Conservation (phyloP, 768 basidiomycete species). For the Saitozyma sp. region DNA sequence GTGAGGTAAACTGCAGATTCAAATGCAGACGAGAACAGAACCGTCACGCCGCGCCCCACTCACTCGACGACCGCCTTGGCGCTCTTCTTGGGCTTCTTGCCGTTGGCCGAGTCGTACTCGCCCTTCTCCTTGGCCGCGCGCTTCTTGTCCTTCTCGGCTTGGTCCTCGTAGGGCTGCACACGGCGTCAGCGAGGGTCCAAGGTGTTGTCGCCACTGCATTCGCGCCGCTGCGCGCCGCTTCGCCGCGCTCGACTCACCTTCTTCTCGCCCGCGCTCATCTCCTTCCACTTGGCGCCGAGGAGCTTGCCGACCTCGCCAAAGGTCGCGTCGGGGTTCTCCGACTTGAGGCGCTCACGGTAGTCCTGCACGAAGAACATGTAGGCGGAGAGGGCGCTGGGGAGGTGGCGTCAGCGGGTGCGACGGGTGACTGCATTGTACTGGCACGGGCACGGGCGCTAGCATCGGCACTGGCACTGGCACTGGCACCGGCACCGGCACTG, state of each 20-base stretch:
- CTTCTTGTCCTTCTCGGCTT: constrained; percentile 81
- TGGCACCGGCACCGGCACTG: too few relatives aligned
- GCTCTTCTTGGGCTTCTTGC: constrained; percentile 12
- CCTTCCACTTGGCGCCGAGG: constrained; percentile 96
- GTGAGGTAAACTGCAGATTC: too few relatives aligned
- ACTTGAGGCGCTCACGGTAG: constrained; percentile 91
- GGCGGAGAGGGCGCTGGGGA: constrained; percentile 73
- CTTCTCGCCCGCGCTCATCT: constrained; percentile 85
- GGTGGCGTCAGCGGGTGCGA: constrained; percentile 3
- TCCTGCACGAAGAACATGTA: constrained; percentile 99
- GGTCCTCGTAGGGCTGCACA: constrained; percentile 77
- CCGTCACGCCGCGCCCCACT: too few relatives aligned
- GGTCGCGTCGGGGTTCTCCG: constrained; percentile 89
- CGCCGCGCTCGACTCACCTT: constrained; percentile 61
- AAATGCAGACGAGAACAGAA: too few relatives aligned
- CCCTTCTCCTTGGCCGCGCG: constrained; percentile 74
- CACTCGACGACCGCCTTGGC: constrained; percentile 28
- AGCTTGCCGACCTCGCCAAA: constrained; percentile 93
- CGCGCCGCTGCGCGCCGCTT: background rate
- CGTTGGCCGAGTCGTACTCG: constrained; percentile 44
- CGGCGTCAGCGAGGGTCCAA: too few relatives aligned
- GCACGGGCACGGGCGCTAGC: too few relatives aligned
- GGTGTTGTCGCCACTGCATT: constrained; percentile 10
- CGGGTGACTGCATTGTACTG: background rate
- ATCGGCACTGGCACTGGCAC: too few relatives aligned